Evolutionary conservation across 257 asterid genomes (phyloP), one percentile per base, ranked within the genome.

Genomic region (Solanum etuberosum): DNA sequence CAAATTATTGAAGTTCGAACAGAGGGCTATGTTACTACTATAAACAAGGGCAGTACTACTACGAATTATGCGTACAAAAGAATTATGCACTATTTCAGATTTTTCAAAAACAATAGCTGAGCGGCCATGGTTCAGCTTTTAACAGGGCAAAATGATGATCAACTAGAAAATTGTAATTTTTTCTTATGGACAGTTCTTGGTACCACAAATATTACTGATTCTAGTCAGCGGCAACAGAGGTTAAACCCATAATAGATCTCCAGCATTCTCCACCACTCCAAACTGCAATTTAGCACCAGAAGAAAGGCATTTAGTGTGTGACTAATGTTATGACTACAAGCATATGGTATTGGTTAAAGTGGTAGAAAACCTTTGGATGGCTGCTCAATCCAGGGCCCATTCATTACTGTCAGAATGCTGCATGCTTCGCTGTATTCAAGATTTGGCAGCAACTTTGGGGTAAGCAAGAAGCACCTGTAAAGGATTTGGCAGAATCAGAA

Each of bases 331-430:
- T 48, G 34, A 46, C 25, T 46, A 48, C 46, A 70, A 48, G 21
- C 48, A 70, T 70, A 61, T 70, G 23, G 15, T 71, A 43, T 27
- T 25, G 42, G 42, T 46, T 31, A 14, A 16, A 85, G 27, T 31
- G 83, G 84, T 76, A 61, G 42, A 54, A 67, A 89, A 96, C 99
- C 99, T 97, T 94, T 92, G 32, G 99, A 93, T 85, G 98, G 94
- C 91, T 94, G 94, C 92, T 92, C 98, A 38, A 94, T 92, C 98
- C 98, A 95, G 85, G 99, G 98, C 35, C 99, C 99, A 14, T 94
- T 97, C 97, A 97, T 95, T 71, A 97, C 93, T 34, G 92, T 92
- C 59, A 97, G 92, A 87, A 96, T 90, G 91, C 95, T 94, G 92
- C 98, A 96, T 2, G 95, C 96, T 54, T 93, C 92, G 16, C 98